A percentile compares a stretch with the other conserved stretches of the same genome.
These are phyloP conservation scores for Penicillium aurantiogriseum DNA, from an alignment of 2,329 filamentous ascomycete genomes.

Conservation along the genomic window DNA sequence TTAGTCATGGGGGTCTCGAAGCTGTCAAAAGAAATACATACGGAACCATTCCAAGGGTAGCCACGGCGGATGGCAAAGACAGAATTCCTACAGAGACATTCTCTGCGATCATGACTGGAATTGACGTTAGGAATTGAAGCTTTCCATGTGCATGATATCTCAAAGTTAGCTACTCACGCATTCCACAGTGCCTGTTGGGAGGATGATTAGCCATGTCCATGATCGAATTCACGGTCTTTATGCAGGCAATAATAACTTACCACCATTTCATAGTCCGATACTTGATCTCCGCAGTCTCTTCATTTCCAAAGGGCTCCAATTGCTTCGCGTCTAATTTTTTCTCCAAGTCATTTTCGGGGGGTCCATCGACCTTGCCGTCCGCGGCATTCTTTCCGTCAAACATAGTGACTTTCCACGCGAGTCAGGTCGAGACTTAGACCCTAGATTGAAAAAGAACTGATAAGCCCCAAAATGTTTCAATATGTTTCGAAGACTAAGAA, in stretches of 20 bases:
- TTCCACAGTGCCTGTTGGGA: constrained; percentile 34
- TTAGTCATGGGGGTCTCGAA: not conserved
- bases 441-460: not conserved
- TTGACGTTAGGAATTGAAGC: constrained; percentile 8
- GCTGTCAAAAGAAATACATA: constrained; percentile 24
- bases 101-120: constrained; percentile 56
- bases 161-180: constrained; percentile 31
- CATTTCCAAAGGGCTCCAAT: constrained; percentile 41
- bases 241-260: constrained; percentile 14
- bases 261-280: constrained; percentile 52
- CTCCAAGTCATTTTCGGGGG: constrained; percentile 15
- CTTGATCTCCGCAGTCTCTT: constrained; percentile 44
- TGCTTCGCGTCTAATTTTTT: constrained; percentile 19
- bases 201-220: constrained; percentile 6
- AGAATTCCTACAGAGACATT: constrained; percentile 59
- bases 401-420: constrained; percentile 12
- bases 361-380: constrained; percentile 13
- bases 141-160: not conserved
- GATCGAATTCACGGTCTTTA: not conserved
- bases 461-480: not conserved
- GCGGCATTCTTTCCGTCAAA: constrained; percentile 19
- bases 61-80: constrained; percentile 55
- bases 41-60: constrained; percentile 55
- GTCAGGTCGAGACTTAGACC: not conserved
- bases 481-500: not conserved